Base-by-base conservation (phyloP, 2,329 filamentous ascomycete genomes). In the Leptosphaerulina australis region DNA sequence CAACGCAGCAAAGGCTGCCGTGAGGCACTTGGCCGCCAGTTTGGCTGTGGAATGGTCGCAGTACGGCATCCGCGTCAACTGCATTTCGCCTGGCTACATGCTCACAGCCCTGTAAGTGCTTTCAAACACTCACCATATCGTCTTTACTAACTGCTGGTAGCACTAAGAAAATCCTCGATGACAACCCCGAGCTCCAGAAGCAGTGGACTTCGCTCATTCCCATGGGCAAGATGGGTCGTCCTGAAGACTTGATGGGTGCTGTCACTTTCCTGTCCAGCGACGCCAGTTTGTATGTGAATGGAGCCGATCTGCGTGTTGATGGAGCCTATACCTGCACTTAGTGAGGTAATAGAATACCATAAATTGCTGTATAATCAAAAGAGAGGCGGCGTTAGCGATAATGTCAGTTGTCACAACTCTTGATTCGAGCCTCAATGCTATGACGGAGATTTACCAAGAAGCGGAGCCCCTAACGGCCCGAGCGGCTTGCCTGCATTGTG, bases 61-160 rank as follows among this genome's bases (percentile, higher is more conserved):
- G 61, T 85, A 87, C 28, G 87, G 87, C 60, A 96, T 97, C 68
- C 85, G 93, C 26, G 93, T 97, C 61, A 97, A 97, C 78, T 94
- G 90, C 75, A 94, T 97, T 71, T 91, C 88, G 22, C 93, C 93
- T 0, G 93, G 94, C 34, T 97, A 97, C 76, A 97, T 97, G 93
- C 79, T 96, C 60, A 97, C 93, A 12, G 89, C 91, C 50, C 77
- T 97, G 88, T 93, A 81, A 83, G 88, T 77, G 6, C 20, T 10
- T 12, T 21, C 6, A 10, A 8, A 20, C 5, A 7, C 0, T 14
- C 8, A 14, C 18, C 18, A 14, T 15, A 8, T 20, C 11, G 8
- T 18, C 7, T 21, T 21, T 34, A 30, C 60, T 69, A 38, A 70
- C 41, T 18, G 25, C n/a, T 34, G 11, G 37, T 66, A 95, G 90